Evolutionary conservation across 495 filamentous ascomycete genomes (phyloP), one percentile per base, ranked within the genome.

Genomic region (Neurospora sp.): DNA sequence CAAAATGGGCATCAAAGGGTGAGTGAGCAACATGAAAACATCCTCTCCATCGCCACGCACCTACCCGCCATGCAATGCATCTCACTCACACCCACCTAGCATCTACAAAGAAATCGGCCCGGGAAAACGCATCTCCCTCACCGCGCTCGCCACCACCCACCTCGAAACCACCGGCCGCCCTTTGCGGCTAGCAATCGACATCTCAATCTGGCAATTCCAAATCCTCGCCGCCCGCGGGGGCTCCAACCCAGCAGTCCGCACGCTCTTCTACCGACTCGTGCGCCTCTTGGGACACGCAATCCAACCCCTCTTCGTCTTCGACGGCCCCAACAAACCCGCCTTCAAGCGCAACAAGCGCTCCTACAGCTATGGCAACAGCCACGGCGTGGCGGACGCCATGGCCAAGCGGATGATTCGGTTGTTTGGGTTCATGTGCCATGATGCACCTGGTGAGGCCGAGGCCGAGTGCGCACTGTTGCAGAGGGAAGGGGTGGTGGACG

Each of bases 151-250:
- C 39, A 86, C 93, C 44, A 86, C 91, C 20, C 90, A 92, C 71
- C 86, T 94, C 72, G 90, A 94, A 74, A 80, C 87, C 40, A 89
- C 87, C 48, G 85, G 88, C 31, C 87, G 90, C 5, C 94, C 96
- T 0, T 84, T 98, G 8, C 90, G 94, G 16, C 85, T 99, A 38
- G 96, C 96, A 22, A 93, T 99, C 69, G 96, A 99, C 79, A 91
- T 96, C 73, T 94, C 94, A 0, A 98, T 99, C 79, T 99, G 96
- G 96, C 90, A 97, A 31, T 98, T 97, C 77, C 96, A 99, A 77
- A 90, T 91, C 9, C 94, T 96, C 75, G 90, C 93, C 9, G 91
- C 92, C 20, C 88, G 91, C 80, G 89, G 96, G 31, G 96, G 96
- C 68, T 88, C 88, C 37, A 98, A 98, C 78, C 96, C 96, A 6